Evolutionary conservation across 2,329 filamentous ascomycete genomes (phyloP).

Genomic region (Rhynchosporium graminicola): DNA sequence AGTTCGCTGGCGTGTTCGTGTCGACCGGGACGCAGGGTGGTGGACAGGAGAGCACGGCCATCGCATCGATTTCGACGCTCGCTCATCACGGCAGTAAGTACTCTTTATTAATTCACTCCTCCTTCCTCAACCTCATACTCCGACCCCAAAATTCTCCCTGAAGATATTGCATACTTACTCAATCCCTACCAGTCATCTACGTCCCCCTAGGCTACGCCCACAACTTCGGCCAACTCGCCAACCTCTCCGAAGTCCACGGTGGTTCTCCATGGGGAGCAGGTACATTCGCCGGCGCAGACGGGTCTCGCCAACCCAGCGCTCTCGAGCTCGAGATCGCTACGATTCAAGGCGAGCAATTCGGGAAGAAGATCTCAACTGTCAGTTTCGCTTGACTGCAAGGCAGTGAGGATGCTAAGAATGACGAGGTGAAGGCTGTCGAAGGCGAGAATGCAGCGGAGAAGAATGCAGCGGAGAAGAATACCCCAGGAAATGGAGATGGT

Average conservation of each 20-base stretch:
- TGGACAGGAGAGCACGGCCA: slow-evolving; percentile 87
- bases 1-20: slow-evolving; percentile 89
- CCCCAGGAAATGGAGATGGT: slow-evolving; percentile 13
- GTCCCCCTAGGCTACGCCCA: slow-evolving; percentile 94
- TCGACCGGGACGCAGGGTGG: slow-evolving; percentile 82
- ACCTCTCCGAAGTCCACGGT: slow-evolving; percentile 79
- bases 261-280: slow-evolving; percentile 66
- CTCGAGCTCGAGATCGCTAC: slow-evolving; percentile 79
- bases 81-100: slow-evolving; percentile 75
- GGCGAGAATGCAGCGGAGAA: slow-evolving; percentile 33
- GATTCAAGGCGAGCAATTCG: slow-evolving; percentile 85
- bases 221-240: slow-evolving; percentile 67
- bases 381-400: slow-evolving; percentile 78
- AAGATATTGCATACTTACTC: background rate
- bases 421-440: slow-evolving; percentile 22
- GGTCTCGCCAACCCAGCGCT: slow-evolving; percentile 75
- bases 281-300: slow-evolving; percentile 58
- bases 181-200: slow-evolving; percentile 63
- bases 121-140: background rate
- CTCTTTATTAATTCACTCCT: background rate
- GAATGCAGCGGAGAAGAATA: slow-evolving; percentile 31
- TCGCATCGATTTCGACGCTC: slow-evolving; percentile 81
- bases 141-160: background rate
- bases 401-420: slow-evolving; percentile 39
- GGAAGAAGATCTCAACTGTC: slow-evolving; percentile 71